These are phyloP conservation scores for Aspergillus ustus DNA, from an alignment of 2,329 filamentous ascomycete species.

Conservation along the genomic window DNA sequence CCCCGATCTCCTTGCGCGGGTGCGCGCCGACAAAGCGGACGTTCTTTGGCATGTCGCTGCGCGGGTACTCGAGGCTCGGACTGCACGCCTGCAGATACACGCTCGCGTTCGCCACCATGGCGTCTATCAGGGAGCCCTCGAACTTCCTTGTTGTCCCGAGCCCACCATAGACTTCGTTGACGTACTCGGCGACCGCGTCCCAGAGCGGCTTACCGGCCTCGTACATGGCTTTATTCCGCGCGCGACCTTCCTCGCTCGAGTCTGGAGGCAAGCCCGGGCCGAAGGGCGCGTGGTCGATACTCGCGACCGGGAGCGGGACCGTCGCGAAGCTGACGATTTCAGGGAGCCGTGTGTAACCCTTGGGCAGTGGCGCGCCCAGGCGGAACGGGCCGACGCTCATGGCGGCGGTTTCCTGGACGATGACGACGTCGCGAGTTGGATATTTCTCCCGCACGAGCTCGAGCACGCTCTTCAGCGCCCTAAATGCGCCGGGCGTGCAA, in stretches of 20 bases:
- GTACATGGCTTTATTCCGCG: conserved; percentile 11
- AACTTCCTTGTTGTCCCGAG: conserved; percentile 3
- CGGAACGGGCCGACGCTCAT: conserved; percentile 4
- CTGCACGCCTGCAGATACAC: conserved; percentile 8
- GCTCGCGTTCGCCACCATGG: background rate
- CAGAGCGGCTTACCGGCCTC: background rate
- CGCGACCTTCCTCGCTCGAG: conserved; percentile 6
- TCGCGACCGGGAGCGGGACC: background rate
- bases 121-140: background rate
- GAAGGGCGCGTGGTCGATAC: conserved; percentile 10
- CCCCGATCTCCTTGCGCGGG: background rate
- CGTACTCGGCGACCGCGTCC: background rate
- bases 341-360: conserved; percentile 5
- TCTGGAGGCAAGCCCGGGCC: conserved; percentile 1
- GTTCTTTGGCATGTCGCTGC: conserved; percentile 8
- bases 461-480: background rate
- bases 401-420: conserved; percentile 4
- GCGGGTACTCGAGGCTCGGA: conserved; percentile 14
- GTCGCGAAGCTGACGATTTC: conserved; percentile 1
- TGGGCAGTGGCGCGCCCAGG: conserved; percentile 5
- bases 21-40: conserved; percentile 6
- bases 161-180: background rate
- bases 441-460: conserved; percentile 3
- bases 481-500: background rate
- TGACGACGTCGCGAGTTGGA: background rate